phyloP scores from a whole-genome alignment of 2,329 filamentous ascomycete species.

The Phoma sp. region DNA sequence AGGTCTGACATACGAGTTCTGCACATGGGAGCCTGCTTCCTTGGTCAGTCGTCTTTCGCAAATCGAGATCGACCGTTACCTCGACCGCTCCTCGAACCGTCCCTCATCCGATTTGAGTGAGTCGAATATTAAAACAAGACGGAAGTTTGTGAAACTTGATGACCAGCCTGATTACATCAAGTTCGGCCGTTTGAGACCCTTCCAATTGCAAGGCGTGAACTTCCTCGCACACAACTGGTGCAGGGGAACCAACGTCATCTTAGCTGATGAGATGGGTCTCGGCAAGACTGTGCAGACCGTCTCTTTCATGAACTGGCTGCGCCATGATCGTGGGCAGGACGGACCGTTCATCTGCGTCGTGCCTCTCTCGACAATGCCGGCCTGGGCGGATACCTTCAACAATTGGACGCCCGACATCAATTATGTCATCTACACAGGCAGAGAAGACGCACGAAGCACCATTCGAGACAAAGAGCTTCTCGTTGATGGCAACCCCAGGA shows the following conservation, averaged over 20 bases:
- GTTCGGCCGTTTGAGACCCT: constrained; percentile 84
- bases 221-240: constrained; percentile 98
- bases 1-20: constrained; percentile 88
- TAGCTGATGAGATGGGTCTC: constrained; percentile 98
- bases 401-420: constrained; percentile 95
- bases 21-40: constrained; percentile 86
- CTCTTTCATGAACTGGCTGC: constrained; percentile 95
- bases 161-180: constrained; percentile 86
- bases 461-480: constrained; percentile 92
- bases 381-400: constrained; percentile 98
- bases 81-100: constrained; percentile 81
- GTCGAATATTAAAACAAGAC: constrained; percentile 74
- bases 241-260: constrained; percentile 89
- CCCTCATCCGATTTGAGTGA: constrained; percentile 82
- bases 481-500: constrained; percentile 82
- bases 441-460: constrained; percentile 81
- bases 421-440: constrained; percentile 95
- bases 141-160: constrained; percentile 62
- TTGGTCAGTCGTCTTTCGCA: constrained; percentile 81
- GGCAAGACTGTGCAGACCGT: constrained; percentile 99
- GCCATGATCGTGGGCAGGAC: constrained; percentile 86
- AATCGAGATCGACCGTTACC: constrained; percentile 87
- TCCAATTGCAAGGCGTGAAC: constrained; percentile 92
- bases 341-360: constrained; percentile 98
- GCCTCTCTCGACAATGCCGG: constrained; percentile 93